These are phyloP conservation scores for Elsinoe necatrix DNA, from an alignment of 2,329 filamentous ascomycete genomes.

Conservation along the genomic window DNA sequence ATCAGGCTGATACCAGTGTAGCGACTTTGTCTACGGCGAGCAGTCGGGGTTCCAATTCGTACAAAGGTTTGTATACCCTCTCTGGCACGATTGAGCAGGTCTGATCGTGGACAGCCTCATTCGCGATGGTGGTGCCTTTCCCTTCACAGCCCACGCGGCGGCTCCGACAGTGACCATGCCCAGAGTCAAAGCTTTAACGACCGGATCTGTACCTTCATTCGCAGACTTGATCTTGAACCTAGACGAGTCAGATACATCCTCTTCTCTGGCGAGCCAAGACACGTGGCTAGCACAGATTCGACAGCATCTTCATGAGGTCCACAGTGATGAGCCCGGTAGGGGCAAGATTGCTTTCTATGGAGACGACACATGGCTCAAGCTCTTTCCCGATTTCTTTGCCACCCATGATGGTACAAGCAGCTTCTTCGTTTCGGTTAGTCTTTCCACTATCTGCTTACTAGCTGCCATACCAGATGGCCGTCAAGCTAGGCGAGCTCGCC, in stretches of 20 bases:
- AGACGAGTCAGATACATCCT: constrained; percentile 85
- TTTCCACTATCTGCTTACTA: neutral
- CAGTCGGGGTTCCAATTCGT: constrained; percentile 78
- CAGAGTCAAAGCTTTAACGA: constrained; percentile 92
- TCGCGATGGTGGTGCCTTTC: constrained; percentile 70
- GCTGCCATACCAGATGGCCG: constrained; percentile 4
- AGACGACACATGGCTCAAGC: constrained; percentile 95
- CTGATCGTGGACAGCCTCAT: constrained; percentile 56
- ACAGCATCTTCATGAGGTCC: constrained; percentile 31
- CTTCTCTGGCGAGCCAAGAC: constrained; percentile 78
- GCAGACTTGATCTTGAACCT: constrained; percentile 95
- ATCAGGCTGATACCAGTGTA: constrained; percentile 30
- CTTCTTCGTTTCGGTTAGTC: constrained; percentile 89
- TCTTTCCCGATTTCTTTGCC: constrained; percentile 84
- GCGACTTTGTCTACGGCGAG: constrained; percentile 84
- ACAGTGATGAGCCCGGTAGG: constrained; percentile 10
- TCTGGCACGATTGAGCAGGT: neutral
- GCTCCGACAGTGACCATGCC: constrained; percentile 98
- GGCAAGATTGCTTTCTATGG: constrained; percentile 90
- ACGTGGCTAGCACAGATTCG: constrained; percentile 93
- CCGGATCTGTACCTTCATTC: constrained; percentile 95
- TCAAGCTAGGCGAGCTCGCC: constrained; percentile 12
- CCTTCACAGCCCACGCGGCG: constrained; percentile 92
- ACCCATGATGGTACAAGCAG: constrained; percentile 88
- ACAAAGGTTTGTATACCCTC: constrained; percentile 56